Evolutionary conservation across 306 rosid species (phyloP).

Genomic region (Citrullus colocynthis): DNA sequence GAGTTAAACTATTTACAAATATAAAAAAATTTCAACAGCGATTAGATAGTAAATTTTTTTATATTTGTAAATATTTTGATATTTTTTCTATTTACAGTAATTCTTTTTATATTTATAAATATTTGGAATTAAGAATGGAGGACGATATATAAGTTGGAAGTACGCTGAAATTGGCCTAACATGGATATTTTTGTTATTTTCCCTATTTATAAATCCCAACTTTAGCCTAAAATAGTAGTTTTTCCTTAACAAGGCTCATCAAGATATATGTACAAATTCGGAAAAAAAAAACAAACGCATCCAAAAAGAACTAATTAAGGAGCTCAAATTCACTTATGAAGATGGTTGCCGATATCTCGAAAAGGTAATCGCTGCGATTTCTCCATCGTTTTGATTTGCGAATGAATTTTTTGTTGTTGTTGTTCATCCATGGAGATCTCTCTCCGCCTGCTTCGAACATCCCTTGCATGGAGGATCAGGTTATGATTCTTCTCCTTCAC

Average conservation of each 20-base stretch:
- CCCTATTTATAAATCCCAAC: background rate
- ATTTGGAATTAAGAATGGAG: too few species aligned
- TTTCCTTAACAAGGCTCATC: background rate
- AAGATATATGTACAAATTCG: background rate
- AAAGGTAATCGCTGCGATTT: conserved; percentile 37
- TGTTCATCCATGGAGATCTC: conserved; percentile 24
- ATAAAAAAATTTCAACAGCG: too few species aligned
- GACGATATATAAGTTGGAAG: too few species aligned
- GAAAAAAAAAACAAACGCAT: background rate
- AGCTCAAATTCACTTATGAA: background rate
- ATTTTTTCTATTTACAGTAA: too few species aligned
- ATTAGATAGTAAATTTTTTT: too few species aligned
- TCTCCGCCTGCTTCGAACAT: conserved; percentile 20
- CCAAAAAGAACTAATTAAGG: background rate
- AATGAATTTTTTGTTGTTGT: conserved; percentile 10
- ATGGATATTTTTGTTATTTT: background rate
- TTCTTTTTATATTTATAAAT: too few species aligned
- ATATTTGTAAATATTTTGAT: too few species aligned
- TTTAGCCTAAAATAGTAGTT: background rate
- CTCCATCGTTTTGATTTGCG: conserved; percentile 5
- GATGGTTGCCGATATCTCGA: conserved; percentile 25
- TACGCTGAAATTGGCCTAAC: background rate
- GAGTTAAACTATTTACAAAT: too few species aligned
- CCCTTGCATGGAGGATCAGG: background rate
- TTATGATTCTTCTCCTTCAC: conserved; percentile 40